Conservation (phyloP, 495 filamentous ascomycete species). For the Aspergillus diversus region DNA sequence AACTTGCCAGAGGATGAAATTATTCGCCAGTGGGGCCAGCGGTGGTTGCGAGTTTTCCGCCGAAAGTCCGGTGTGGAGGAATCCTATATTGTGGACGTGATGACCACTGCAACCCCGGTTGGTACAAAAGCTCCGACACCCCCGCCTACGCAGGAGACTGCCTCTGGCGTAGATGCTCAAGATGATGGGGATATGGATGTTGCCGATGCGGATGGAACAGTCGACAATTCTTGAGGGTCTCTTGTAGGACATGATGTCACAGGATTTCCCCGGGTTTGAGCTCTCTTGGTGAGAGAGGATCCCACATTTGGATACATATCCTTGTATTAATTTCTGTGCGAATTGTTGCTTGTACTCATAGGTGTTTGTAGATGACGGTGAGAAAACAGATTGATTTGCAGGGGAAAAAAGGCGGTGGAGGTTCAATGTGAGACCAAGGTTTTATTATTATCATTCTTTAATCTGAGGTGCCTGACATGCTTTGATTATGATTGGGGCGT, state of each 20-base stretch:
- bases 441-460: no score
- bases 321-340: neutral
- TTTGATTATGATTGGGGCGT: no score
- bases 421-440: neutral
- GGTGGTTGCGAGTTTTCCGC: slow-evolving; percentile 85
- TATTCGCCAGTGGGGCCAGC: slow-evolving; percentile 77
- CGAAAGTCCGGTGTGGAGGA: slow-evolving; percentile 86
- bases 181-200: slow-evolving; percentile 39
- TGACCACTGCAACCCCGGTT: slow-evolving; percentile 41
- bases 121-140: slow-evolving; percentile 41
- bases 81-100: slow-evolving; percentile 52
- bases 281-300: no score
- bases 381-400: no score
- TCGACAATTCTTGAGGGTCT: slow-evolving; percentile 20
- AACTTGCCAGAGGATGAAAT: slow-evolving; percentile 58
- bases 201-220: slow-evolving; percentile 33
- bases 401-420: neutral
- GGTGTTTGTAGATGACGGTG: neutral
- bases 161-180: slow-evolving; percentile 10
- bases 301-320: neutral
- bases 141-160: slow-evolving; percentile 21
- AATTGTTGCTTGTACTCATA: slow-evolving; percentile 10
- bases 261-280: no score
- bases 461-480: no score
- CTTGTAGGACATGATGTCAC: neutral